Evolutionary conservation across 1,139 yeast genomes (phyloP), one percentile per base, ranked within the genome.

Genomic region (Blastobotrys petasosporus): DNA sequence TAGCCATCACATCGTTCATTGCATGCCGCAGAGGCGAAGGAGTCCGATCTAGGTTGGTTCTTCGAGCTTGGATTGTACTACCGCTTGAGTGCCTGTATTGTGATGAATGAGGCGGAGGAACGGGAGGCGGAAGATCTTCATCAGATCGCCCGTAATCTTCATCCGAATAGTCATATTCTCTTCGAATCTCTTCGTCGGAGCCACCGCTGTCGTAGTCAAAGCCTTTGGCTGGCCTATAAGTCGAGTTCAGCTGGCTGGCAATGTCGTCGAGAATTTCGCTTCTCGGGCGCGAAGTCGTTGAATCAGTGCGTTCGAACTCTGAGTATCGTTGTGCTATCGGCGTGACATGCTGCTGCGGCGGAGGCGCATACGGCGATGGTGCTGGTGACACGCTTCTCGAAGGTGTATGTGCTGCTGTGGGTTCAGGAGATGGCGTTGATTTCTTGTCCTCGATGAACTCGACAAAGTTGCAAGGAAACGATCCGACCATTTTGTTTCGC

Each of bases 391-490:
- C 33, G 8, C 33, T 31, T 8, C 33, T 31, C 8, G 15, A n/a
- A 13, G 15, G 12, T 4, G 33, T n/a, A 8, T 31, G 15, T 31
- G 33, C 33, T 31, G 33, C 5, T 31, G 30, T 12, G 4, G 32
- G 28, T 10, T 36, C 39, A 20, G 25, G 25, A 20, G 25, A 20
- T 7, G 25, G 25, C 12, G 16, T 36, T 36, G 17, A 15, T 31
- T 13, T 41, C 43, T 46, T 17, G 48, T 52, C 48, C 36, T 59
- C 59, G 11, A 66, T 40, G 75, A 60, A 61, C 50, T 78, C 80
- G n/a, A 88, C 97, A 61, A 84, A 90, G 58, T 88, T 92, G 43
- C 81, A 76, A 1, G 97, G 97, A 58, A 92, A 90, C 45, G 80
- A 74, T 0, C 98, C 98, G 40, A 80, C 80, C 52, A 85, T 80